A percentile compares a stretch with the other conserved stretches of the same genome.
These are phyloP conservation scores for Castanospermum australe DNA, from an alignment of 306 rosid genomes.

Conservation along the genomic window DNA sequence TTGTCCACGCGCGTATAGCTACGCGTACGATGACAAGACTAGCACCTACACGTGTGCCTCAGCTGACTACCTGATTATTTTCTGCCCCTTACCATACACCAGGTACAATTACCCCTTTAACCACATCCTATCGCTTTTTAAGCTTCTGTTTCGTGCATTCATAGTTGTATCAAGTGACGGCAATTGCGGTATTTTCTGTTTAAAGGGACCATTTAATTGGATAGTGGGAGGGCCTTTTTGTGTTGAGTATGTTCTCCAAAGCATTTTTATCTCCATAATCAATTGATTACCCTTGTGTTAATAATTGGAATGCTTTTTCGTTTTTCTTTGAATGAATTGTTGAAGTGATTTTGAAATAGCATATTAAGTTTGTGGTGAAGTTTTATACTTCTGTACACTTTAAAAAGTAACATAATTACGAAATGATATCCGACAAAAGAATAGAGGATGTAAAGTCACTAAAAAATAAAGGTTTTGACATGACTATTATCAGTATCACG, in stretches of 20 bases:
- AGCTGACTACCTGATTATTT: conserved; percentile 72
- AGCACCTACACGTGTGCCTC: conserved; percentile 88
- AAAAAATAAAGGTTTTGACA: too few species aligned
- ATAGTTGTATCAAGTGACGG: background rate
- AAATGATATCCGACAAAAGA: too few species aligned
- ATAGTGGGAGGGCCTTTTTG: background rate
- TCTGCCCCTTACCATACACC: conserved; percentile 84
- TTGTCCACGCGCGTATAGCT: conserved; percentile 98
- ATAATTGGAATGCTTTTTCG: background rate
- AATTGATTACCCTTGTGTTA: background rate
- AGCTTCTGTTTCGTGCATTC: background rate
- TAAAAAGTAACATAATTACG: too few species aligned
- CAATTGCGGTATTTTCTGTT: background rate
- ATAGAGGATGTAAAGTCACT: too few species aligned
- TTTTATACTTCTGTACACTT: too few species aligned
- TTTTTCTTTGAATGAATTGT: background rate
- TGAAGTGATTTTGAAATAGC: background rate
- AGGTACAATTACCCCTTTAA: conserved; percentile 61
- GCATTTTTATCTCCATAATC: background rate
- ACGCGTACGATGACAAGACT: conserved; percentile 93
- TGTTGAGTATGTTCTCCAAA: conserved; percentile 6
- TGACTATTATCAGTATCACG: too few species aligned
- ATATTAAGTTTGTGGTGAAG: too few species aligned
- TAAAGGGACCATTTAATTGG: background rate
- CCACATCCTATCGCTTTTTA: too few species aligned